Evolutionary conservation across 441 rosid genomes (phyloP).

Genomic region (Populus hybrid): DNA sequence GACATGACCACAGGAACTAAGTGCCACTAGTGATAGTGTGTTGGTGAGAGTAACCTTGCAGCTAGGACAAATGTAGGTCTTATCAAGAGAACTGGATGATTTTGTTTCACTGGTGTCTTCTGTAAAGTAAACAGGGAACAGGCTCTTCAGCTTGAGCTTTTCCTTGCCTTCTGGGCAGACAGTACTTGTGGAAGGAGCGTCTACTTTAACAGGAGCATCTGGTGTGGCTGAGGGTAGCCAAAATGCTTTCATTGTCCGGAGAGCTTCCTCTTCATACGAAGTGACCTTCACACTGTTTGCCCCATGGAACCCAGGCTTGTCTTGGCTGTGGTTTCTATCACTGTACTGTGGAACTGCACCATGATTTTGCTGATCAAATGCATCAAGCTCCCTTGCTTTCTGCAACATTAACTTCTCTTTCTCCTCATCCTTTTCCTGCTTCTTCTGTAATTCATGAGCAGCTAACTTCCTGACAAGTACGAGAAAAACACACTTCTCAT

Average conservation of each 20-base stretch:
- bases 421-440: conserved; percentile 76
- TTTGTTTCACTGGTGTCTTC: conserved; percentile 60
- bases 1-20: conserved; percentile 78
- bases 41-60: conserved; percentile 84
- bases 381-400: conserved; percentile 79
- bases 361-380: conserved; percentile 87
- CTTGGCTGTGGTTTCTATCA: conserved; percentile 55
- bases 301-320: conserved; percentile 80
- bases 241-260: conserved; percentile 93
- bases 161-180: conserved; percentile 83
- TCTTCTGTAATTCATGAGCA: conserved; percentile 69
- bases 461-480: conserved; percentile 53
- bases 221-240: conserved; percentile 98
- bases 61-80: conserved; percentile 73
- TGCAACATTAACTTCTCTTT: conserved; percentile 58
- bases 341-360: conserved; percentile 79
- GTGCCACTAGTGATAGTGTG: conserved; percentile 53
- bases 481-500: conserved; percentile 10
- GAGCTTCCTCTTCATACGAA: conserved; percentile 86
- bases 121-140: conserved; percentile 56
- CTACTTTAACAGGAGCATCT: conserved; percentile 62
- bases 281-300: conserved; percentile 88
- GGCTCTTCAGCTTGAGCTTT: conserved; percentile 72
- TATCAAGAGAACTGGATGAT: conserved; percentile 46
- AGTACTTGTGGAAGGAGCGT: conserved; percentile 56